Conservation (phyloP, 1,284 basidiomycete genomes). For the Mycena sp. region DNA sequence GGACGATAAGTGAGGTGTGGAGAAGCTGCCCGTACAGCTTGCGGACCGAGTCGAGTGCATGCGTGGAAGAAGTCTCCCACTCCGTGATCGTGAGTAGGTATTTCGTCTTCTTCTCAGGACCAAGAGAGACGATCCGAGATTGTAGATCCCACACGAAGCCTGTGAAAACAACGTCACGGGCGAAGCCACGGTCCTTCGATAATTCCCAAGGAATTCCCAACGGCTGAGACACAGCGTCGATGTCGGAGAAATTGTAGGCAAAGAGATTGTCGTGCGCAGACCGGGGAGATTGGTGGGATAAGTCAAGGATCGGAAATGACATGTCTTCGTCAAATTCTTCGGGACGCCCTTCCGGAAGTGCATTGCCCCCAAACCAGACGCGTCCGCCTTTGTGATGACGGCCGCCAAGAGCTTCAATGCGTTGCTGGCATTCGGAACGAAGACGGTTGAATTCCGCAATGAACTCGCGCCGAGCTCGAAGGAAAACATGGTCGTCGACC, state of each 20-base stretch:
- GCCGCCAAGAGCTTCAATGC: background rate
- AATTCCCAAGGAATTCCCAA: background rate
- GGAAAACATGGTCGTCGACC: conserved; percentile 41
- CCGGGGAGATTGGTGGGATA: conserved; percentile 9
- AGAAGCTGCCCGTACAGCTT: conserved; percentile 10
- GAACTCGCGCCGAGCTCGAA: conserved; percentile 17
- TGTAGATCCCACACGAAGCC: background rate
- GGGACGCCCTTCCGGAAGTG: background rate
- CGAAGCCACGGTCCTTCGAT: background rate
- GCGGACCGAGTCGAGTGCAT: background rate
- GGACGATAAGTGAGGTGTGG: conserved; percentile 3
- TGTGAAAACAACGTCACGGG: background rate
- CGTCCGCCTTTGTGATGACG: conserved; percentile 7
- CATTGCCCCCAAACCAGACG: conserved; percentile 3
- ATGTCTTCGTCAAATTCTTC: too few species aligned
- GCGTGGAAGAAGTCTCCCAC: background rate
- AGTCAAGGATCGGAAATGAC: background rate
- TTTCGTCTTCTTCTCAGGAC: background rate
- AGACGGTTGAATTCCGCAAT: background rate
- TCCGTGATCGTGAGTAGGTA: background rate
- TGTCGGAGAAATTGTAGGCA: too few species aligned
- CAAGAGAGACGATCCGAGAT: background rate
- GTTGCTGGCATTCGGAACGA: background rate
- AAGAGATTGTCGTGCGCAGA: too few species aligned
- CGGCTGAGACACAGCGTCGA: background rate